Evolutionary conservation across 106 monocot species (phyloP), one percentile per base, ranked within the genome.

Genomic region (Acorus gramineus): DNA sequence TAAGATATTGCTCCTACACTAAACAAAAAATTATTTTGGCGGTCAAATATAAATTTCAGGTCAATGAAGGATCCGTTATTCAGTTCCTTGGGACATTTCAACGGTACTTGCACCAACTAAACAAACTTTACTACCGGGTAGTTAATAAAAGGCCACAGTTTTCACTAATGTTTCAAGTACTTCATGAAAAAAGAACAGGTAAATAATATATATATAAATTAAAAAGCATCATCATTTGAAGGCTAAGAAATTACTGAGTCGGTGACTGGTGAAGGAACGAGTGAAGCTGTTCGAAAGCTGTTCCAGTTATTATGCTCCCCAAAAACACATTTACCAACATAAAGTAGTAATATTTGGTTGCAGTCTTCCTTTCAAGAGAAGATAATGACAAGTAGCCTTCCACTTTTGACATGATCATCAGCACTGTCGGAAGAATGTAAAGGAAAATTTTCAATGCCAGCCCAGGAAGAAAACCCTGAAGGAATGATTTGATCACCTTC

Each of bases 401-500:
- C 44, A 87, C 52, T 73, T 96, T 96, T 60, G 95, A 96, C 95
- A 96, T 82, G 14, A 90, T 73, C 71, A 90, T 63, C 47, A 96
- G 74, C 72, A 96, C 76, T 28, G 76, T 66, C 46, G 95, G 95
- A 59, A 96, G 87, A 51, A 91, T 55, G 71, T 79, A 86, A 6
- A 90, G 58, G 70, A 96, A 96, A 14, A 91, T 71, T 61, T 96
- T 96, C 55, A 91, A 75, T 42, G 87, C 84, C 47, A 96, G 77
- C 8, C 90, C 90, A 12, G 95, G 95, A 68, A 96, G 73, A 81
- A 85, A 96, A n/a, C 95, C 95, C 81, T 96, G 90, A 49, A 96
- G 74, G 76, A 96, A 85, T 2, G 87, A 85, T 58, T 87, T 91
- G 47, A 96, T 73, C 60, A 96, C 72, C 46, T 81, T 77, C 80